phyloP scores from a whole-genome alignment of 495 filamentous ascomycete species.

The Podospora appendiculata region DNA sequence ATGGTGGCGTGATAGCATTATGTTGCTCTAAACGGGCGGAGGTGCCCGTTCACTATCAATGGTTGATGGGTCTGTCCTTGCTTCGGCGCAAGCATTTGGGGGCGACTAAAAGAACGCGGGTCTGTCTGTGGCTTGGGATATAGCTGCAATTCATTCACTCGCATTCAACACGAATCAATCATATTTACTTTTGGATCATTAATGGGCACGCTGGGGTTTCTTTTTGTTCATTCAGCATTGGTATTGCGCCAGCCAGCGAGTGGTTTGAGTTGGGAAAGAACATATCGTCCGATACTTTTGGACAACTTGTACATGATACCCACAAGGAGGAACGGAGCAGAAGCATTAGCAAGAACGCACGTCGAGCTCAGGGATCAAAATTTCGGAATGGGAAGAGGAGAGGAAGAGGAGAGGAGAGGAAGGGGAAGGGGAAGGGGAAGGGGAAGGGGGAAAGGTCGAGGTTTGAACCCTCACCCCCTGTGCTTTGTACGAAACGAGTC shows the following conservation, averaged over 20 bases:
- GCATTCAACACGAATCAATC: neutral
- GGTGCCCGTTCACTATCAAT: too few species aligned
- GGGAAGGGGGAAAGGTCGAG: too few species aligned
- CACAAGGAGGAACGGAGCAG: constrained; percentile 2
- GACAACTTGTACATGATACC: constrained; percentile 3
- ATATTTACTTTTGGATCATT: neutral
- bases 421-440: too few species aligned
- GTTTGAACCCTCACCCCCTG: too few species aligned
- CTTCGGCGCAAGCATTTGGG: too few species aligned
- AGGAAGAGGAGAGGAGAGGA: too few species aligned
- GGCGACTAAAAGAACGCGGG: neutral
- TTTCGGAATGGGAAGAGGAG: neutral
- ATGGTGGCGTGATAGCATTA: constrained; percentile 10
- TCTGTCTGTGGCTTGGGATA: neutral
- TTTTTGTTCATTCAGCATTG: constrained; percentile 7
- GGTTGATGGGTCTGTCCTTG: too few species aligned
- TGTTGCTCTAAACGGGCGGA: too few species aligned
- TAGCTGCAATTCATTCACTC: neutral
- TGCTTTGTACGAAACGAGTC: constrained; percentile 2
- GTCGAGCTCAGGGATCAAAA: constrained; percentile 3
- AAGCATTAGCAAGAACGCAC: neutral
- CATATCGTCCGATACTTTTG: neutral
- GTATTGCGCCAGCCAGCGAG: constrained; percentile 7
- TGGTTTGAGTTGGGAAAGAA: constrained; percentile 1
- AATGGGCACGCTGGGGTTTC: neutral